Evolutionary conservation across 2,329 filamentous ascomycete species (phyloP).

Genomic region (Penicillium sclerotiorum): DNA sequence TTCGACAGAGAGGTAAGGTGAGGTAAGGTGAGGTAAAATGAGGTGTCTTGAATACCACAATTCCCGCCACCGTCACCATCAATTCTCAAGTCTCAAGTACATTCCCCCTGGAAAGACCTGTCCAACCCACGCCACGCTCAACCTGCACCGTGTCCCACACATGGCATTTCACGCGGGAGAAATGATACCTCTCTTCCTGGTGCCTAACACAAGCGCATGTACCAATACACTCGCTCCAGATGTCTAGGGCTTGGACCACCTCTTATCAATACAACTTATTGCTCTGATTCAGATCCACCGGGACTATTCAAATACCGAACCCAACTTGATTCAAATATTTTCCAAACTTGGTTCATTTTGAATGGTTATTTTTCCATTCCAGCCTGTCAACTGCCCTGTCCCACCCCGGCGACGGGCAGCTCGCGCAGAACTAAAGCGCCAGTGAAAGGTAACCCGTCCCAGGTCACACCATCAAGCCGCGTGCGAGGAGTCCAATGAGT

Average conservation of each 20-base stretch:
- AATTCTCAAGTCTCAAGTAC: no score
- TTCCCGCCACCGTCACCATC: no score
- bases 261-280: no score
- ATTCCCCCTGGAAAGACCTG: constrained; percentile 5
- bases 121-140: constrained; percentile 12
- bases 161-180: constrained; percentile 12
- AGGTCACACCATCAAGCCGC: no score
- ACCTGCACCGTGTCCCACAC: constrained; percentile 8
- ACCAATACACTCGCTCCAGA: no score
- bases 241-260: no score
- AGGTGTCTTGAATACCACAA: not conserved
- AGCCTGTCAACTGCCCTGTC: not conserved
- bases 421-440: constrained; percentile 10
- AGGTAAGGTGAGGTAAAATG: no score
- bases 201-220: no score
- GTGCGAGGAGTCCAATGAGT: constrained; percentile 9
- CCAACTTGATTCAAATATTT: not conserved
- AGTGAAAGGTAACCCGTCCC: no score
- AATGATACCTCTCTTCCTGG: no score
- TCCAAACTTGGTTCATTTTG: not conserved
- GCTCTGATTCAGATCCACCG: no score
- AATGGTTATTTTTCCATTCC: not conserved
- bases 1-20: constrained; percentile 1
- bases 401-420: constrained; percentile 12
- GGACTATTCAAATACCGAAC: not conserved